Conservation (phyloP, 2,329 filamentous ascomycete genomes). For the Talaromyces sp. region DNA sequence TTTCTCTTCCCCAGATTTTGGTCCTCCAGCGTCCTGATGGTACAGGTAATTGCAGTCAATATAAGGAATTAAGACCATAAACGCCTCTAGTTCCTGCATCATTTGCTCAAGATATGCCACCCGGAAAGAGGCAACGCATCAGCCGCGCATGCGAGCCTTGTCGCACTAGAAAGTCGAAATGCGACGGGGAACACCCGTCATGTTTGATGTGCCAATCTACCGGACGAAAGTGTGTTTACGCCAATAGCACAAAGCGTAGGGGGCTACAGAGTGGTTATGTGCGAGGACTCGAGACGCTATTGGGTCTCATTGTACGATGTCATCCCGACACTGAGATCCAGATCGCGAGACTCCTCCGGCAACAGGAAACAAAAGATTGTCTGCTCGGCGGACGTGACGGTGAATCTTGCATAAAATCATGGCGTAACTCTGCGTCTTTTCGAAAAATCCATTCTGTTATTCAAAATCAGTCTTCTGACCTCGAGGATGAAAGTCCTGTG, state of each 20-base stretch:
- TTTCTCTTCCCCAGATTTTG: constrained; percentile 26
- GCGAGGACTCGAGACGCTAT: neutral
- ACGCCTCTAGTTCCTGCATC: neutral
- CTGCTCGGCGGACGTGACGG: neutral
- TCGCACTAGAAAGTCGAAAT: constrained; percentile 63
- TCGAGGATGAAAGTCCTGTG: neutral
- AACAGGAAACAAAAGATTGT: neutral
- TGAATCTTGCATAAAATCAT: neutral
- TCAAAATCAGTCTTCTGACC: neutral
- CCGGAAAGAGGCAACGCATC: neutral
- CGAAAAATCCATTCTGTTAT: neutral
- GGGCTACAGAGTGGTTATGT: constrained; percentile 10
- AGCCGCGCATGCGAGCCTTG: constrained; percentile 63
- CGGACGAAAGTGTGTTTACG: constrained; percentile 23
- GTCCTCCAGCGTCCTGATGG: neutral
- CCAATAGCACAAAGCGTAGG: neutral
- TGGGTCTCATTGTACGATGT: constrained; percentile 1
- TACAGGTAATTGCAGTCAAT: neutral
- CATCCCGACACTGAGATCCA: neutral
- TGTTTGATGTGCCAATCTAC: constrained; percentile 57
- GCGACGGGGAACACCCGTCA: constrained; percentile 63
- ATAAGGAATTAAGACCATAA: neutral
- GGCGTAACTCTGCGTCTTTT: neutral
- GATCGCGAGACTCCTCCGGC: constrained; percentile 1
- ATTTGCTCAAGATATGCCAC: neutral